Evolutionary conservation across 2,329 filamentous ascomycete species (phyloP), one percentile per base, ranked within the genome.

Genomic region (Diaporthe velutina): DNA sequence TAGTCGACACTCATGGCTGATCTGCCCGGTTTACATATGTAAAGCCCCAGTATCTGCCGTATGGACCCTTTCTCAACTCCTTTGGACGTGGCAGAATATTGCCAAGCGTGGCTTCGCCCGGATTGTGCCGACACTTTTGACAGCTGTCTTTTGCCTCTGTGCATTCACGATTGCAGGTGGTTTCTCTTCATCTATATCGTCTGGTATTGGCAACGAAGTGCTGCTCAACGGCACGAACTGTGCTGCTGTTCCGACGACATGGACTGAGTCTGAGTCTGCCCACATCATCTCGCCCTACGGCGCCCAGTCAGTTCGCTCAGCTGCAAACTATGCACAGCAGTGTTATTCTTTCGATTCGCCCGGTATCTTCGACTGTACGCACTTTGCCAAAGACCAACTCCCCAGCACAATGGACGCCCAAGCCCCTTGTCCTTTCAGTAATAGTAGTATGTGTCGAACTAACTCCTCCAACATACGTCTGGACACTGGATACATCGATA

Each of bases 401-500:
- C 22, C 73, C 3, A 45, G 13, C 22, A 42, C 1, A 4, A 58
- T 66, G 13, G 57, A 45, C 40, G 70, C 35, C 2, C 75, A 77
- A 40, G 74, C 75, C 0, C 9, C 50, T 2, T 80, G 79, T 35
- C 79, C 78, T 0, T 80, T 80, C 35, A 45, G 50, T 0, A 54
- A 55, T 1, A 38, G 28, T 4, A 60, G 35, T 0, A 72, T 80
- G 0, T 80, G 79, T 42, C 19, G 40, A 5, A 70, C 22, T 2
- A 38, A 40, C 2, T 35, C 64, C 19, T 17, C 30, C 0, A 79
- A 68, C 5, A 45, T 77, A n/a, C 38, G 72, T 4, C 19, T 78
- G 2, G 78, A 78, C 7, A 66, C 77, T 1, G 77, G 77, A 1
- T 70, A 73, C 42, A 42, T 80, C 3, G 52, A 79, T 30, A 77